phyloP scores from a whole-genome alignment of 176 grass and related monocot genomes.

The Saccharum spontaneum region DNA sequence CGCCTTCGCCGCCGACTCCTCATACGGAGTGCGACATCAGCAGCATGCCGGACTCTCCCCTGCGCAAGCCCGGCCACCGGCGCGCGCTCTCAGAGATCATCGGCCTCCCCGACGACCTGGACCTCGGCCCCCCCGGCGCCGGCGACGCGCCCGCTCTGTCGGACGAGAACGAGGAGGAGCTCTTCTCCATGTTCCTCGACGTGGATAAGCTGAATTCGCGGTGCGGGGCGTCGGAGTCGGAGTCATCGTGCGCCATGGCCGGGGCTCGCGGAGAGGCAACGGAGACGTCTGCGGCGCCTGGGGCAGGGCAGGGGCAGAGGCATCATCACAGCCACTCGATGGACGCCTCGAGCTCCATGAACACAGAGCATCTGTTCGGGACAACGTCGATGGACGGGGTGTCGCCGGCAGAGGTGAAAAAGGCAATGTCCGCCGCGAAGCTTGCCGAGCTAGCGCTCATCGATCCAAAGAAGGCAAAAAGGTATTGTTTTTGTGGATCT shows the following conservation, averaged over 20 bases:
- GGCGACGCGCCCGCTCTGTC: slow-evolving; percentile 49
- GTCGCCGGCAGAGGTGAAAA: slow-evolving; percentile 52
- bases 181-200: slow-evolving; percentile 67
- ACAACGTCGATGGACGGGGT: slow-evolving; percentile 40
- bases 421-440: slow-evolving; percentile 64
- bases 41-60: slow-evolving; percentile 47
- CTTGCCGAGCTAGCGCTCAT: slow-evolving; percentile 77
- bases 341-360: slow-evolving; percentile 55
- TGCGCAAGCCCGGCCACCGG: slow-evolving; percentile 47
- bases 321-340: slow-evolving; percentile 80
- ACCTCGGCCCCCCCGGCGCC: slow-evolving; percentile 40
- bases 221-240: slow-evolving; percentile 45
- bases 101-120: slow-evolving; percentile 58
- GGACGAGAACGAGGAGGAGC: slow-evolving; percentile 69
- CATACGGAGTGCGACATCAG: slow-evolving; percentile 45
- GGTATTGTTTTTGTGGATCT: slow-evolving; percentile 38
- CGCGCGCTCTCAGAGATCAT: slow-evolving; percentile 79
- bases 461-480: slow-evolving; percentile 81
- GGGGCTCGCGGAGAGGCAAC: not conserved
- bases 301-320: slow-evolving; percentile 20
- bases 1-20: not conserved
- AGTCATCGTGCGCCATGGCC: slow-evolving; percentile 29
- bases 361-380: slow-evolving; percentile 50
- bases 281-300: not conserved
- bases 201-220: slow-evolving; percentile 58